A percentile compares a stretch with the other conserved stretches of the same genome.
phyloP scores from a whole-genome alignment of 163 green algal species.

The Volvox carteri region DNA sequence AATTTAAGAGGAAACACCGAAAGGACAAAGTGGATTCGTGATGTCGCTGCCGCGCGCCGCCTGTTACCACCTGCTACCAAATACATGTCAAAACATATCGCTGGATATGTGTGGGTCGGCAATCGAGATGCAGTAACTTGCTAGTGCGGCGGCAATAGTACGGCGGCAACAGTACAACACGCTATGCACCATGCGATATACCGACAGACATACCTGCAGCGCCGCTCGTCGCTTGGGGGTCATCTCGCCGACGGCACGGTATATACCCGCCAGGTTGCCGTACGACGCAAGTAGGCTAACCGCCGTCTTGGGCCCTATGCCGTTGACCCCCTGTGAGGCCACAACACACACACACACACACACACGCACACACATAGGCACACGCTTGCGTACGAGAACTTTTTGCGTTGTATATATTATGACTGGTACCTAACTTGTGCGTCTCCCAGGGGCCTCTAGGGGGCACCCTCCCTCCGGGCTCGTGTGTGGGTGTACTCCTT shows the following conservation, averaged over 20 bases:
- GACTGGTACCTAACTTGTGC: too few relatives aligned
- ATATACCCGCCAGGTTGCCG: constrained; percentile 28
- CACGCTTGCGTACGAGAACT: too few relatives aligned
- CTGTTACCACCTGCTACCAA: not conserved
- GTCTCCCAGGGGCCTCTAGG: too few relatives aligned
- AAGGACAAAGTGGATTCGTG: too few relatives aligned
- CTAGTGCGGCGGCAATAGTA: not conserved
- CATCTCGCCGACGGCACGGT: not conserved
- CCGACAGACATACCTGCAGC: not conserved
- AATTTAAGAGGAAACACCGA: too few relatives aligned
- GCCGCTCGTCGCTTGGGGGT: not conserved
- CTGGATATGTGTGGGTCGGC: too few relatives aligned
- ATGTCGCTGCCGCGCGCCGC: not conserved
- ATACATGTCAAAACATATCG: not conserved
- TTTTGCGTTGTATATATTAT: too few relatives aligned
- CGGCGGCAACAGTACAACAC: not conserved
- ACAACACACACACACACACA: not conserved
- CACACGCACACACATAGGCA: too few relatives aligned
- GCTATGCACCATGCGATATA: not conserved
- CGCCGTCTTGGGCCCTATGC: constrained; percentile 46
- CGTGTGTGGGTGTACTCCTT: too few relatives aligned
- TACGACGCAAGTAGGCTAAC: constrained; percentile 14
- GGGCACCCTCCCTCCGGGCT: too few relatives aligned
- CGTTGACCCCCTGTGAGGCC: constrained; percentile 23
- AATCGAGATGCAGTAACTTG: too few relatives aligned